phyloP scores from a whole-genome alignment of 164 flowering plant genomes.

The Kalanchoe fedtschenkoi region DNA sequence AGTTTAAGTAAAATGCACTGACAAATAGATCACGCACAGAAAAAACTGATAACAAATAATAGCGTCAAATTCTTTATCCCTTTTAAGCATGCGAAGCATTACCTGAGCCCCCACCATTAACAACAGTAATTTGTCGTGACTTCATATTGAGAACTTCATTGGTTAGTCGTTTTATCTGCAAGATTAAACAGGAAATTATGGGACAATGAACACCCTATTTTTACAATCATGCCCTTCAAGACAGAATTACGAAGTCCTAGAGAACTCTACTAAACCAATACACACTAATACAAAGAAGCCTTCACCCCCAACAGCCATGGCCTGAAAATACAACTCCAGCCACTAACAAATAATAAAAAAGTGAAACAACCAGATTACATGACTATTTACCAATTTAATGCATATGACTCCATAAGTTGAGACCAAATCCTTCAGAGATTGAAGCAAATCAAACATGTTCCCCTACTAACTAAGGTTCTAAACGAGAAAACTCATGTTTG shows the following conservation, averaged over 20 bases:
- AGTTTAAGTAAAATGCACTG: not conserved
- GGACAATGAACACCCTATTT: not conserved
- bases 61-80: not conserved
- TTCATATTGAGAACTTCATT: constrained; percentile 9
- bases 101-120: constrained; percentile 35
- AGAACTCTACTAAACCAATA: not conserved
- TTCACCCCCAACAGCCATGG: not conserved
- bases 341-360: not conserved
- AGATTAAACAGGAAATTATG: constrained; percentile 51
- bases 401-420: too few species aligned
- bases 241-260: not conserved
- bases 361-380: too few species aligned
- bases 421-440: too few species aligned
- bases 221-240: not conserved
- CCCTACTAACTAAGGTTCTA: too few species aligned
- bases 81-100: not conserved
- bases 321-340: not conserved
- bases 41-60: not conserved
- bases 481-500: too few species aligned
- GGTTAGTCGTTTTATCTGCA: constrained; percentile 60
- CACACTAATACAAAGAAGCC: not conserved
- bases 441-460: too few species aligned
- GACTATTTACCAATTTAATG: too few species aligned
- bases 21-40: not conserved
- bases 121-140: constrained; percentile 51